phyloP scores from a whole-genome alignment of 1,284 basidiomycete genomes.

The Cerioporus squamosus region DNA sequence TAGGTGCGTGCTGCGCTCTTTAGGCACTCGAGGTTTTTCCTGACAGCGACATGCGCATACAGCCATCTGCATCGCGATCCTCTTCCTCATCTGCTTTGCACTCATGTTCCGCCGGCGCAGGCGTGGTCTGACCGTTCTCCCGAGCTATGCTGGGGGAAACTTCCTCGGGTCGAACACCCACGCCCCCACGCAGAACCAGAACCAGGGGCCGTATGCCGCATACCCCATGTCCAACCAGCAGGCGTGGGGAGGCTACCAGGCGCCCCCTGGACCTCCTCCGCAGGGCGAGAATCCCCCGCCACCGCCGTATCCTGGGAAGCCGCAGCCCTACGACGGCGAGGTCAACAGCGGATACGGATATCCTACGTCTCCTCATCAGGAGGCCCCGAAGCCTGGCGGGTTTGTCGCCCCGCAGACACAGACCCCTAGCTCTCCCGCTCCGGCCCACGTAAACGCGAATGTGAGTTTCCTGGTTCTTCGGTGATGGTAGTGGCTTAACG shows the following conservation, averaged over 20 bases:
- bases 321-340: constrained; percentile 9
- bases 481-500: too few relatives aligned
- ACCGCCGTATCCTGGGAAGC: constrained; percentile 22
- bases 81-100: constrained; percentile 14
- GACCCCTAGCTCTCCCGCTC: constrained; percentile 10
- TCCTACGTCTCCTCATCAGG: neutral
- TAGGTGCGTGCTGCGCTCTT: constrained; percentile 10
- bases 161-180: neutral
- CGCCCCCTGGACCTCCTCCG: constrained; percentile 5
- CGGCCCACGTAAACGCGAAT: constrained; percentile 15
- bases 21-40: neutral
- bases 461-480: constrained; percentile 1
- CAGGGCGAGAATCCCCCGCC: constrained; percentile 12
- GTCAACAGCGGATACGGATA: constrained; percentile 20
- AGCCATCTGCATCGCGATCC: constrained; percentile 20
- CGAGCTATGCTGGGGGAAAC: constrained; percentile 1
- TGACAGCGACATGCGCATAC: neutral
- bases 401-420: constrained; percentile 10
- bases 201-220: constrained; percentile 11
- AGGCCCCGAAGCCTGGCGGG: constrained; percentile 11
- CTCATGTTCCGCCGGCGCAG: constrained; percentile 20
- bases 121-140: constrained; percentile 9
- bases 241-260: constrained; percentile 4
- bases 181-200: constrained; percentile 4
- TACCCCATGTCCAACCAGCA: constrained; percentile 11